Conservation (phyloP, 2,329 filamentous ascomycete genomes). For the Cladosporium sp. region DNA sequence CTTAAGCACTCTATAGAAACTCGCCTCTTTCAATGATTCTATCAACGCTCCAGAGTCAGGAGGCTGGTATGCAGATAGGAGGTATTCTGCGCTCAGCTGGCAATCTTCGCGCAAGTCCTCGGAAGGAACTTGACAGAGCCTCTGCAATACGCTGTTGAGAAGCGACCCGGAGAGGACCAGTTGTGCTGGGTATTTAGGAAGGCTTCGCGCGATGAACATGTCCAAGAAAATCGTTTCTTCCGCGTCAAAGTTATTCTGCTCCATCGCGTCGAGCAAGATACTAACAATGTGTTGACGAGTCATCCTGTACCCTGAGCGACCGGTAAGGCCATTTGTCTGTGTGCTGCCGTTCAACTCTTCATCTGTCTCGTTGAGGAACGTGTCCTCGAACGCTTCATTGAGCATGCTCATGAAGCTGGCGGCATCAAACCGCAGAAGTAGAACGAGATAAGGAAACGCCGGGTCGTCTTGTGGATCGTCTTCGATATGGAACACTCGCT, state of each 20-base stretch:
- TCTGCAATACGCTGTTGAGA: slow-evolving; percentile 71
- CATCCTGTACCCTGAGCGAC: slow-evolving; percentile 40
- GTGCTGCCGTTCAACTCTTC: slow-evolving; percentile 43
- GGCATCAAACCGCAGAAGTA: slow-evolving; percentile 82
- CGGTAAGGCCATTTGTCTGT: slow-evolving; percentile 22
- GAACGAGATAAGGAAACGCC: slow-evolving; percentile 77
- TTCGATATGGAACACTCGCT: slow-evolving; percentile 57
- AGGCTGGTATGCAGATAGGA: slow-evolving; percentile 89
- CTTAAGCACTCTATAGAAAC: slow-evolving; percentile 89
- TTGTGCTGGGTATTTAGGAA: slow-evolving; percentile 96
- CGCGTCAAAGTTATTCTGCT: slow-evolving; percentile 64
- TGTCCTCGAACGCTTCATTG: slow-evolving; percentile 95
- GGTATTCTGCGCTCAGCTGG: slow-evolving; percentile 92
- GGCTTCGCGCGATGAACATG: slow-evolving; percentile 95
- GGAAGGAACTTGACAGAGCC: slow-evolving; percentile 79
- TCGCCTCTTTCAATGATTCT: slow-evolving; percentile 69
- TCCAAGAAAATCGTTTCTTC: slow-evolving; percentile 91
- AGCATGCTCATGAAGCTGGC: slow-evolving; percentile 90
- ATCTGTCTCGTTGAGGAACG: slow-evolving; percentile 71
- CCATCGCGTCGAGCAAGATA: slow-evolving; percentile 89
- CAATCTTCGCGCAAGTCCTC: slow-evolving; percentile 83
- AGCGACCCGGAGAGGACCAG: slow-evolving; percentile 83
- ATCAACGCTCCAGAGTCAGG: slow-evolving; percentile 73
- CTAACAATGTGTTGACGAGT: slow-evolving; percentile 90
- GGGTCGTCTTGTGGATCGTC: slow-evolving; percentile 55